Percentiles rank a stretch among this genome's conserved stretches.
Evolutionary conservation across 345 rosid species (phyloP).

Genomic region (Balakata baccata): DNA sequence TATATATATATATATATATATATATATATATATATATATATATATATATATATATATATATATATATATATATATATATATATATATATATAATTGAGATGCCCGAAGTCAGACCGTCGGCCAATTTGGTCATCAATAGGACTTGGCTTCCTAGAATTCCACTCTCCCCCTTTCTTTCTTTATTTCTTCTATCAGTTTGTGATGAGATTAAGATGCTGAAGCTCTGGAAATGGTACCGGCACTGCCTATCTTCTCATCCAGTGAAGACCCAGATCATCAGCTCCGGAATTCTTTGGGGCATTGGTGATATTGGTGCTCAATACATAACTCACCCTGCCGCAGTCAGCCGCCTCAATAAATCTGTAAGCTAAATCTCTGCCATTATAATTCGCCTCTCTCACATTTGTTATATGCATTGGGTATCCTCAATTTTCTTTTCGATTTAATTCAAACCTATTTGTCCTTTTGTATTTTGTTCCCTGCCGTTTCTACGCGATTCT

Average conservation of each 20-base stretch:
- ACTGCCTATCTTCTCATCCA: constrained; percentile 61
- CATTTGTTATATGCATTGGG: constrained; percentile 8
- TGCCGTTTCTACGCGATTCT: background rate
- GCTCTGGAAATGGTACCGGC: constrained; percentile 88
- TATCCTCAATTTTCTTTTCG: background rate
- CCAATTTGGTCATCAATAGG: constrained; percentile 20
- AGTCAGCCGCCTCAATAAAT: constrained; percentile 37
- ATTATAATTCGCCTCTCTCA: background rate
- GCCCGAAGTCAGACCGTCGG: constrained; percentile 8
- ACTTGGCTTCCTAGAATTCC: constrained; percentile 21
- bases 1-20: no score
- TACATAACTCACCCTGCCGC: constrained; percentile 76
- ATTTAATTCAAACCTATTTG: background rate
- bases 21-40: no score
- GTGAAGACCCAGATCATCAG: constrained; percentile 83
- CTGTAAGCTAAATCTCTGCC: constrained; percentile 27
- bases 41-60: no score
- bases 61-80: no score
- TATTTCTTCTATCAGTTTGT: constrained; percentile 1
- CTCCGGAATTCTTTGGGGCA: constrained; percentile 88
- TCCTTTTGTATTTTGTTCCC: background rate
- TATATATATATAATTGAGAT: background rate
- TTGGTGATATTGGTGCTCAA: constrained; percentile 86
- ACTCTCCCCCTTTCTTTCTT: background rate
- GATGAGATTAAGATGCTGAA: constrained; percentile 39